Evolutionary conservation across 2,329 filamentous ascomycete genomes (phyloP).

Genomic region (Didymella pinodella): DNA sequence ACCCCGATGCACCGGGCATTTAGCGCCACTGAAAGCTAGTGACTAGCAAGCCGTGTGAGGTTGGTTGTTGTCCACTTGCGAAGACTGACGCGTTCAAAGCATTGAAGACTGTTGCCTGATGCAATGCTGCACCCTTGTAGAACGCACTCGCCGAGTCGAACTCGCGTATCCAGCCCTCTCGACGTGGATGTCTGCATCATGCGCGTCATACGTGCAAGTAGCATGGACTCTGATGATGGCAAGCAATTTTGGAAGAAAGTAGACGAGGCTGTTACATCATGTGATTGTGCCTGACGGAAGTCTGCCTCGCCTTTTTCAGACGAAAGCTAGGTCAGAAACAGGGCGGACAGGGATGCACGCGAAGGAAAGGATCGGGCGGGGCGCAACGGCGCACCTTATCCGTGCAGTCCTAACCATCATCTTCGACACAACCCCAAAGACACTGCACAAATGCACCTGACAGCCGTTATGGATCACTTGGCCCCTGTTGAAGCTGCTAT

Average conservation of each 20-base stretch:
- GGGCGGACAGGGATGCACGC: conserved; percentile 7
- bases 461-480: background rate
- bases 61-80: background rate
- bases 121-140: conserved; percentile 1
- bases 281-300: conserved; percentile 10
- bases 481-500: background rate
- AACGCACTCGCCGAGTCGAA: background rate
- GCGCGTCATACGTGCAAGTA: background rate
- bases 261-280: conserved; percentile 4
- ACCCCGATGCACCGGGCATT: background rate
- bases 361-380: conserved; percentile 12
- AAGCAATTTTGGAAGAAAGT: background rate
- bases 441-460: conserved; percentile 9
- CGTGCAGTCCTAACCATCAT: conserved; percentile 7
- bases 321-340: conserved; percentile 1
- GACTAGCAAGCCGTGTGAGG: background rate
- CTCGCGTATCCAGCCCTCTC: background rate
- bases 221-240: background rate
- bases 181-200: background rate
- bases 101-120: conserved; percentile 5
- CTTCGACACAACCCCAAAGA: conserved; percentile 4
- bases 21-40: background rate
- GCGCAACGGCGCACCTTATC: conserved; percentile 6
- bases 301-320: conserved; percentile 20
- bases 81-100: background rate